Conservation (phyloP, 495 filamentous ascomycete species). For the Hypomontagnella submonticulosa region DNA sequence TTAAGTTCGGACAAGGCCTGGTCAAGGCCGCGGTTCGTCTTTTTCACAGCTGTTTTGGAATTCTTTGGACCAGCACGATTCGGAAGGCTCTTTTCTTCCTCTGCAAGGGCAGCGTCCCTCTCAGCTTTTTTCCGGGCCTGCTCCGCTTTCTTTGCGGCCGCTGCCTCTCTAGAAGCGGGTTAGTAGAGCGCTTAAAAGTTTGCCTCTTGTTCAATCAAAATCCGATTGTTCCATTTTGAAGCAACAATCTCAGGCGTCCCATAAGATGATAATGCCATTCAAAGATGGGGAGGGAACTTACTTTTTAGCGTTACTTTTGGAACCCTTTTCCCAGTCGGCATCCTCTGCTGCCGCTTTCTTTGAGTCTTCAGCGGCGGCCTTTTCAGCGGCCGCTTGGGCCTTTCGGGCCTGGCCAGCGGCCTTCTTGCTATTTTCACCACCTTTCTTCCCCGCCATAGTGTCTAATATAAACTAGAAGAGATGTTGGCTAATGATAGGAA, state of each 20-base stretch:
- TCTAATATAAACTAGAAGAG: constrained; percentile 1
- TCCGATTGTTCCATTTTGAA: constrained; percentile 5
- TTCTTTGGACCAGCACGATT: constrained; percentile 70
- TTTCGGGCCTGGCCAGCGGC: constrained; percentile 91
- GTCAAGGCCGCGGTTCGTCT: constrained; percentile 71
- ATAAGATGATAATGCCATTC: constrained; percentile 6
- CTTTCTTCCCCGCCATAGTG: constrained; percentile 72
- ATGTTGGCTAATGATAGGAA: not conserved
- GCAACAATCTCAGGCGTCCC: no score
- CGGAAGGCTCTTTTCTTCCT: constrained; percentile 79
- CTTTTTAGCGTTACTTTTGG: constrained; percentile 88
- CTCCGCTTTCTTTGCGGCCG: constrained; percentile 87
- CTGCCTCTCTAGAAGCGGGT: constrained; percentile 71
- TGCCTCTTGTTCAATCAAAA: not conserved
- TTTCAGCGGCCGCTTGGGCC: constrained; percentile 83
- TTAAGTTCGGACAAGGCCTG: constrained; percentile 70
- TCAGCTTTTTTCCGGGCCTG: constrained; percentile 89
- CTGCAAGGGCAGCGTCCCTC: constrained; percentile 80
- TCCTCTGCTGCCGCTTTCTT: constrained; percentile 76
- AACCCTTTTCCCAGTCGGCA: constrained; percentile 83
- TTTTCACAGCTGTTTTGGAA: constrained; percentile 71
- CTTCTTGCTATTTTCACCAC: constrained; percentile 86
- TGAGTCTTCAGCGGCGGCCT: constrained; percentile 75
- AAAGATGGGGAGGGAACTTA: constrained; percentile 55
- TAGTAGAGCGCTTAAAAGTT: constrained; percentile 1